Evolutionary conservation across 2,329 filamentous ascomycete genomes (phyloP).

Genomic region (Pseudocercospora fijiensis): DNA sequence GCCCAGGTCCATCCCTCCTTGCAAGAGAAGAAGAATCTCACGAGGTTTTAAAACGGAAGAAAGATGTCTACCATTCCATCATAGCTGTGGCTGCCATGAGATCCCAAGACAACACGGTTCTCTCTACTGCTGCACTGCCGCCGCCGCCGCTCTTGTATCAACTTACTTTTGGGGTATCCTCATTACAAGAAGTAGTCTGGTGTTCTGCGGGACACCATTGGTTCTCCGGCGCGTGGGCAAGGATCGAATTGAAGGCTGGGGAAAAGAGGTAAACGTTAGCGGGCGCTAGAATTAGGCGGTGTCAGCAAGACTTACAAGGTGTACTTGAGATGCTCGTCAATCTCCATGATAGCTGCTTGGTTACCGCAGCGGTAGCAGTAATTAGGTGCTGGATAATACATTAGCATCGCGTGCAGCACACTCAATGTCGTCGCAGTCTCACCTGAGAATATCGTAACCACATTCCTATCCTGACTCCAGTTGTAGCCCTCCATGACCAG

Average conservation of each 20-base stretch:
- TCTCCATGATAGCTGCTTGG: constrained; percentile 99
- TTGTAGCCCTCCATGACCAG: constrained; percentile 99
- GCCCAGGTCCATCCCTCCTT: not conserved
- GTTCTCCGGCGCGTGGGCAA: constrained; percentile 93
- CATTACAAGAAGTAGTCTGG: constrained; percentile 96
- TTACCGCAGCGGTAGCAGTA: constrained; percentile 99
- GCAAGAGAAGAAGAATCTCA: not conserved
- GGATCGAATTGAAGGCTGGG: constrained; percentile 96
- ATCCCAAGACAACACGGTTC: not conserved
- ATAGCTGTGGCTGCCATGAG: not conserved
- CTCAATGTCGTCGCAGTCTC: constrained; percentile 23
- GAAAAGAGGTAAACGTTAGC: not conserved
- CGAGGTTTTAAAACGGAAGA: not conserved
- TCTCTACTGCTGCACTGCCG: not conserved
- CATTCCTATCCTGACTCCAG: constrained; percentile 97
- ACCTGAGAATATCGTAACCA: constrained; percentile 98
- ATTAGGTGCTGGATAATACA: constrained; percentile 49
- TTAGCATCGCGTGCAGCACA: constrained; percentile 31
- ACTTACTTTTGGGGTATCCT: constrained; percentile 11
- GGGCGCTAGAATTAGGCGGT: not conserved
- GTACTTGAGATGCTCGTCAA: constrained; percentile 98
- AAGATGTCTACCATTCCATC: not conserved
- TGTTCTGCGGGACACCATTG: constrained; percentile 93
- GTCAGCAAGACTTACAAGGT: constrained; percentile 76
- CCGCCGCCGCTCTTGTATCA: constrained; percentile 5